Evolutionary conservation across 2,329 filamentous ascomycete genomes (phyloP).

Genomic region (Verticillium isaacii): DNA sequence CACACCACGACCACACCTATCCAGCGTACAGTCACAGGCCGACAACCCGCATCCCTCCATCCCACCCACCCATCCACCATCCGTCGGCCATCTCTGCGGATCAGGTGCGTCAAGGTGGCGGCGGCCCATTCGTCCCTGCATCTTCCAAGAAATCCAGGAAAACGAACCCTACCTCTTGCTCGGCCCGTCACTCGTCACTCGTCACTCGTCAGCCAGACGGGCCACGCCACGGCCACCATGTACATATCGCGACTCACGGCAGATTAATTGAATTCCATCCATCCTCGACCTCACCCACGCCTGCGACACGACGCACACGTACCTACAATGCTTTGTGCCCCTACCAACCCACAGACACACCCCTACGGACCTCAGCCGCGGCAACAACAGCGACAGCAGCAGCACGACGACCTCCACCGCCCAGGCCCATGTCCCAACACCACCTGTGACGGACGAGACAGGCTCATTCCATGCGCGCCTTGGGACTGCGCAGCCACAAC

Average conservation of each 20-base stretch:
- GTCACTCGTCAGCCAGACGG: neutral
- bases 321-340: neutral
- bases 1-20: neutral
- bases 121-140: neutral
- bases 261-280: neutral
- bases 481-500: constrained; percentile 12
- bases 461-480: constrained; percentile 12
- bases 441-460: constrained; percentile 6
- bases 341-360: neutral
- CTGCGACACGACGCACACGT: neutral
- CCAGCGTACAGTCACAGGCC: neutral
- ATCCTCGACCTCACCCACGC: neutral
- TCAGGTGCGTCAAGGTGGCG: neutral
- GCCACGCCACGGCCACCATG: neutral
- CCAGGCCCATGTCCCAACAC: neutral
- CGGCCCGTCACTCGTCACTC: neutral
- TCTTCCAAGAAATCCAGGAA: neutral
- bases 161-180: neutral
- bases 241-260: neutral
- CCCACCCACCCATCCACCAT: neutral
- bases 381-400: neutral
- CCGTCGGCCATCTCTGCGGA: neutral
- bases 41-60: neutral
- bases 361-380: neutral
- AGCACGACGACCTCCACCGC: neutral